These are phyloP conservation scores for Cladosporium sp. DNA, from an alignment of 2,329 filamentous ascomycete species.

Conservation along the genomic window DNA sequence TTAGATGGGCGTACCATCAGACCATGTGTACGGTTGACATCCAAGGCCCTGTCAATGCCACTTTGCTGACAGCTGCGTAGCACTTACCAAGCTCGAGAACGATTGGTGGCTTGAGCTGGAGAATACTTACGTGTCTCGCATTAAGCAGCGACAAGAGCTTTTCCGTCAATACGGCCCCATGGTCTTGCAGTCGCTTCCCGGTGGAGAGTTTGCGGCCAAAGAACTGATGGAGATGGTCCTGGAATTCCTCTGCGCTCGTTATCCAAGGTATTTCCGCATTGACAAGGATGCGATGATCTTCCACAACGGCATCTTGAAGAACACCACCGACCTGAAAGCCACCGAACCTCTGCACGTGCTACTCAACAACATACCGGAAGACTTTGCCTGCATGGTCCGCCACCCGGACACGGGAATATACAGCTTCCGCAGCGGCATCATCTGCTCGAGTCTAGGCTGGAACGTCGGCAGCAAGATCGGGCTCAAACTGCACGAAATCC, in stretches of 20 bases:
- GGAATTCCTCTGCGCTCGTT: constrained; percentile 73
- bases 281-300: constrained; percentile 54
- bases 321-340: constrained; percentile 55
- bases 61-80: constrained; percentile 40
- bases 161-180: constrained; percentile 58
- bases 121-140: constrained; percentile 62
- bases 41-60: neutral
- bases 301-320: constrained; percentile 64
- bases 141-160: constrained; percentile 64
- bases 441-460: constrained; percentile 81
- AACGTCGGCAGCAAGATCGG: constrained; percentile 72
- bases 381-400: constrained; percentile 73
- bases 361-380: constrained; percentile 75
- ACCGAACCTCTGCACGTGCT: constrained; percentile 66
- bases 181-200: constrained; percentile 66
- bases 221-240: constrained; percentile 85
- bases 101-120: constrained; percentile 92
- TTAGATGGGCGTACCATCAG: constrained; percentile 82
- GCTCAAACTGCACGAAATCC: constrained; percentile 65
- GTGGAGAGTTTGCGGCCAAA: constrained; percentile 74
- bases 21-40: constrained; percentile 67
- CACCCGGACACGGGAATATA: constrained; percentile 70
- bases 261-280: constrained; percentile 69
- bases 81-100: constrained; percentile 70
- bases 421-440: constrained; percentile 67